Evolutionary conservation across 208 protist species (phyloP).

Genomic region (Trypanosomatidae sp.): DNA sequence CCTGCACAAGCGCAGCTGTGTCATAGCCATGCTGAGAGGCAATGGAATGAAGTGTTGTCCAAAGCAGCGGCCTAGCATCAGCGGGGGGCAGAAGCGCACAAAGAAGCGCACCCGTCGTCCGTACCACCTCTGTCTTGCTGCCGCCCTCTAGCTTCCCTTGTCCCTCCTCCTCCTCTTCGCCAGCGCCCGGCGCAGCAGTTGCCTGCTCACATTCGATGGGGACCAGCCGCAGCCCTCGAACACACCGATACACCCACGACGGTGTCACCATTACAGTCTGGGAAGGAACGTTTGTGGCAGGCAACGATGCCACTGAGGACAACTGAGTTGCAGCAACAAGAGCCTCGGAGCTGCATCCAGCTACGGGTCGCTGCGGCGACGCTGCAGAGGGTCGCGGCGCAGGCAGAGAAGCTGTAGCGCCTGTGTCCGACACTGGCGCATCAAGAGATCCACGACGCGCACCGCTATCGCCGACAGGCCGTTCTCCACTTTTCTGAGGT

Average conservation of each 20-base stretch:
- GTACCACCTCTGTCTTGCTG: slow-evolving; percentile 5
- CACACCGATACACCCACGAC: slow-evolving; percentile 23
- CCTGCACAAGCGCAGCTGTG: slow-evolving; percentile 11
- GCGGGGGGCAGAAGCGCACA: slow-evolving; percentile 40
- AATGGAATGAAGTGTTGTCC: slow-evolving; percentile 34
- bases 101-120: slow-evolving; percentile 28
- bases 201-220: slow-evolving; percentile 4
- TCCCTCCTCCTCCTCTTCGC: not conserved
- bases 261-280: slow-evolving; percentile 15
- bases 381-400: not conserved
- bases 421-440: not conserved
- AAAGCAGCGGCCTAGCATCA: slow-evolving; percentile 44
- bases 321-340: not conserved
- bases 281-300: not conserved
- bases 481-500: not conserved
- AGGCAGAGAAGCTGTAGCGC: not conserved
- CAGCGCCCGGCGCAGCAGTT: not conserved
- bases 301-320: not conserved
- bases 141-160: not conserved
- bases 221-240: slow-evolving; percentile 29
- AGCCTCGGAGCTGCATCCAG: not conserved
- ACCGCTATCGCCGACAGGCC: not conserved
- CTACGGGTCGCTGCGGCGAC: not conserved
- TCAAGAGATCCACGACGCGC: not conserved
- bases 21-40: slow-evolving; percentile 38